Base-by-base conservation (phyloP, 2,329 filamentous ascomycete species). In the Onygenales sp. region DNA sequence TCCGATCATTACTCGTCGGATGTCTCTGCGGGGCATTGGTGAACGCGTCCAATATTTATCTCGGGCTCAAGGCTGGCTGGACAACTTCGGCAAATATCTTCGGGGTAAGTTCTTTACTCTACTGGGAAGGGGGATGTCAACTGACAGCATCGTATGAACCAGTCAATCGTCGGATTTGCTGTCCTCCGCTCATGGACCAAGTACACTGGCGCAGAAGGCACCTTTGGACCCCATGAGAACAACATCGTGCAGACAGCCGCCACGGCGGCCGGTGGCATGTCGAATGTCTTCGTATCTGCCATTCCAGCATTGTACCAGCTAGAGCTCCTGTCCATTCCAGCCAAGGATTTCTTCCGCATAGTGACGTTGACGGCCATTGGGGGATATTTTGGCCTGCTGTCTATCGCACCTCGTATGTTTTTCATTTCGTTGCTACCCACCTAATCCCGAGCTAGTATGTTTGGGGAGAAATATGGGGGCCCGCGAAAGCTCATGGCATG, bases 11-110 rank as follows among this genome's bases (percentile, higher is more conserved):
- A 27, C 54, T 81, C 41, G 68, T 80, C 36, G 81, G 81, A 45
- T 74, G 78, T 52, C 61, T 78, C 43, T 75, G 81, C 33, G 81
- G 81, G 46, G 79, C 76, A 13, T 71, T 84, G 7, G 79, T 83
- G 59, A 82, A 82, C 60, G 79, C 80, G 8, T 82, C 79, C 54
- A 84, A 84, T 62, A 72, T 84, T 43, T 84, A 84, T 59, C 74
- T 84, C 74, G 74, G 74, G 53, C 69, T 79, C 55, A 78, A 78
- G 62, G 78, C 76, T 17, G 76, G 77, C 13, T 56, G 54, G 54
- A 56, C 54, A 9, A 44, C 49, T 14, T 53, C 51, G 13, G 54
- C 54, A 32, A 54, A 53, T 41, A 53, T 58, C 36, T 58, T 58
- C 42, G 57, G 57, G 7, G 53, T 55, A 21, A 55, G 53, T 38